Evolutionary conservation across 2,329 filamentous ascomycete species (phyloP), one percentile per base, ranked within the genome.

Genomic region (Phaeosphaeriaceae sp.): DNA sequence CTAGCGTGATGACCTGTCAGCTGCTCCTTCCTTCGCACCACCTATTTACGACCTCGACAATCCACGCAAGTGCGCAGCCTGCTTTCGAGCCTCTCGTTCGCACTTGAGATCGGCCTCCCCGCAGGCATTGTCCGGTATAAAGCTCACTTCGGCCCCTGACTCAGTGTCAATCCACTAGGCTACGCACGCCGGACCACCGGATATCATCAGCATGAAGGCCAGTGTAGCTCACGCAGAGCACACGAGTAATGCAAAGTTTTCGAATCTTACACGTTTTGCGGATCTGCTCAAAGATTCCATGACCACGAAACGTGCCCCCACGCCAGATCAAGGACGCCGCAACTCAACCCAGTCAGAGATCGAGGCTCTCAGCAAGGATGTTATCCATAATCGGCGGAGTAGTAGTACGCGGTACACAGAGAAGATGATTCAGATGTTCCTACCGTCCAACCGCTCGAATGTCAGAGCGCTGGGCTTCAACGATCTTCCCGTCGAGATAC

Each of bases 361-460:
- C 22, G 50, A 41, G 22, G 42, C 33, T 45, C 31, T 20, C 9
- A n/a, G 11, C 25, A 24, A 36, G 11, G 10, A 55, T 46, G 9
- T 51, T 54, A 27, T 51, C 53, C 48, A 53, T 48, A 63, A 25
- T 31, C 61, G 61, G 7, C 59, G 62, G 7, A 63, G 56, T 42
- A 65, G 62, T 56, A 61, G 57, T n/a, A 57, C 54, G 31, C 61
- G 62, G 44, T 65, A 65, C 45, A 61, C 62, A 17, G 61, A 61
- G 27, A 60, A 57, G 24, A 53, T 65, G 24, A 50, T 61, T 15
- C 62, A 65, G 17, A 63, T 59, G 54, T 61, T 65, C 48, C 45
- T 41, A 6, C 31, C 41, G 40, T 25, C 54, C 10, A 31, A 50
- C 20, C 51, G 46, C 19, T 7, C 51, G 19, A 44, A 40, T 17